A percentile compares a stretch with the other conserved stretches of the same genome.
Evolutionary conservation across 768 basidiomycete genomes (phyloP).

Genomic region (Mycena epipterygia): DNA sequence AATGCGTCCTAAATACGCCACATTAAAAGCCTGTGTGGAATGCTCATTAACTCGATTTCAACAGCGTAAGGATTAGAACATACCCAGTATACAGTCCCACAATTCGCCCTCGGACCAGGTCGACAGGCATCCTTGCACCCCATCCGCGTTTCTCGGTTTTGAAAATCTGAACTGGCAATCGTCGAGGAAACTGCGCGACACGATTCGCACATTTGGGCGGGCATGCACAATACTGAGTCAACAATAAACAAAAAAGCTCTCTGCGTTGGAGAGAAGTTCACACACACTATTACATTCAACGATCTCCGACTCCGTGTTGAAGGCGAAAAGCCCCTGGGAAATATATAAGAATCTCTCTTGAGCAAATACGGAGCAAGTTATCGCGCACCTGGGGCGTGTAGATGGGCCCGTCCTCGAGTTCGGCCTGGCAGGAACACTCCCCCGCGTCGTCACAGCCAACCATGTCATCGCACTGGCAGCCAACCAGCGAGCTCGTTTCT

Average conservation of each 20-base stretch:
- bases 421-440: conserved; percentile 1
- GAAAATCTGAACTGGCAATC: conserved; percentile 61
- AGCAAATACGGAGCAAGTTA: neutral
- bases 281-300: conserved; percentile 31
- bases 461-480: conserved; percentile 11
- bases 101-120: conserved; percentile 49
- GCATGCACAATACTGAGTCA: conserved; percentile 43
- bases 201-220: conserved; percentile 53
- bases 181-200: conserved; percentile 59
- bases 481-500: neutral
- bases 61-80: conserved; percentile 18
- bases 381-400: conserved; percentile 6
- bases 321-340: conserved; percentile 27
- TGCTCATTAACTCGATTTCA: neutral
- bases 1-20: conserved; percentile 40
- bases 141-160: conserved; percentile 58
- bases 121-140: conserved; percentile 56
- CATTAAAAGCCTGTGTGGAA: conserved; percentile 62
- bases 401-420: neutral
- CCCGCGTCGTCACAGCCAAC: neutral
- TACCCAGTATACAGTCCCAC: conserved; percentile 81
- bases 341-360: neutral
- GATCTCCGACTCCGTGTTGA: conserved; percentile 20
- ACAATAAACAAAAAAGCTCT: neutral
- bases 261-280: neutral